Evolutionary conservation across 345 rosid genomes (phyloP).

Genomic region (Salix exigua): DNA sequence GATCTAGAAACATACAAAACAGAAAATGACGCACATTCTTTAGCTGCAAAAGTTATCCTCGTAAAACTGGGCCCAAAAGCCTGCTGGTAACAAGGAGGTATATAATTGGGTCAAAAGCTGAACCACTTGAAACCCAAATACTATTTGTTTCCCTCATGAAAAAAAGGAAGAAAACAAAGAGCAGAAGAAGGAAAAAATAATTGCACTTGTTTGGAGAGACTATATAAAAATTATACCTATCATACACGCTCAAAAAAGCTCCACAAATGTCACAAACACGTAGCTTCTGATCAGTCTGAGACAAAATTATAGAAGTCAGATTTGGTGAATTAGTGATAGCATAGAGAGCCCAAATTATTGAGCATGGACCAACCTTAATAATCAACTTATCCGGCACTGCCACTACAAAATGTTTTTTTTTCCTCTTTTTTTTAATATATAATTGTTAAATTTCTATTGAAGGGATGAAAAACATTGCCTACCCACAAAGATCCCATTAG

Average conservation of each 20-base stretch:
- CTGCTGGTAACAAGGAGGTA: conserved; percentile 99
- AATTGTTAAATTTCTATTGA: background rate
- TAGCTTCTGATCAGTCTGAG: conserved; percentile 99
- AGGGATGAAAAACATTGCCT: background rate
- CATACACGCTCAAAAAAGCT: conserved; percentile 98
- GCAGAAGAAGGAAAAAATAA: background rate
- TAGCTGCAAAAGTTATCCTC: conserved; percentile 99
- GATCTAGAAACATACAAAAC: conserved; percentile 68
- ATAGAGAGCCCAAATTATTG: background rate
- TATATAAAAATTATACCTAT: conserved; percentile 54
- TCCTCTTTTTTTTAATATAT: background rate
- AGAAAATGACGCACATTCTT: conserved; percentile 97
- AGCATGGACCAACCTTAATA: background rate
- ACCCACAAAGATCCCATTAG: background rate
- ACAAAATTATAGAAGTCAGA: background rate
- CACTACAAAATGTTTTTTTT: background rate
- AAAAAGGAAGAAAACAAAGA: conserved; percentile 5
- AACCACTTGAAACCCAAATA: conserved; percentile 76
- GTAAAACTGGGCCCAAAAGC: conserved; percentile 99
- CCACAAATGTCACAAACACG: conserved; percentile 99
- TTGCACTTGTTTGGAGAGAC: conserved; percentile 9
- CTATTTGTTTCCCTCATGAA: conserved; percentile 43
- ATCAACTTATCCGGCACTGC: background rate
- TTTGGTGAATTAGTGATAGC: background rate
- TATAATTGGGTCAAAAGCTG: conserved; percentile 86